Base-by-base conservation (phyloP, 2,329 filamentous ascomycete genomes). In the Calonectria multiphialidica region DNA sequence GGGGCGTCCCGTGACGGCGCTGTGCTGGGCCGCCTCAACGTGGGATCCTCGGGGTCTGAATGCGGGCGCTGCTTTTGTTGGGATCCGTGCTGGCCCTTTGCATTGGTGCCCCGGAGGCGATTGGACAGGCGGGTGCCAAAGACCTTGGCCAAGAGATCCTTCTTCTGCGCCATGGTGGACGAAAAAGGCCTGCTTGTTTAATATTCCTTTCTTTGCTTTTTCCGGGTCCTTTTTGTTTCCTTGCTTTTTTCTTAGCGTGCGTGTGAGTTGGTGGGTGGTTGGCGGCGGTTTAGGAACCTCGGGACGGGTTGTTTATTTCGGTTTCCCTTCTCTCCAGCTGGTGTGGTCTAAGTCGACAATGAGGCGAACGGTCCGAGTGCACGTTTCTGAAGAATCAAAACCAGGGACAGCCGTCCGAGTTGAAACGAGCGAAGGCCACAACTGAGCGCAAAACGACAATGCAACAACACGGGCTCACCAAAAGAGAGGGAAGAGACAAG, bases 81-180 rank as follows among this genome's bases (percentile, higher is more conserved):
- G 33, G 53, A 25, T 53, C 33, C 40, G 16, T 42, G 33, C 55
- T 59, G 55, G 2, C 6, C 5, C 23, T 62, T 33, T n/a, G 57
- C 35, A 13, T 28, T 45, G 57, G 57, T 16, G 16, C 57, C 57
- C 40, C 57, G 57, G n/a, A 70, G 61, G n/a, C 35, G 23, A 16
- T 59, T 57, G 33, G 61, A 70, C 12, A 70, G 61, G 5, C 67
- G 59, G 42, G 42, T 47, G 59, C 67, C 67, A 44, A 70, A 45
- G 13, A 68, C 47, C 33, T 57, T 59, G 49, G 61, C 61, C 15
- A 64, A 18, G 30, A 65, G 42, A 30, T 57, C 67, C 30, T 57
- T 70, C 7, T 65, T 65, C 21, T 21, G 35, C 5, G 49, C 21
- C 50, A 64, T 65, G 15, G 61, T 47, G 37, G 28, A 30, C 28